A percentile compares a stretch with the other conserved stretches of the same genome.
Conservation (phyloP, 2,329 filamentous ascomycete species). For the Aspergillus latus region DNA sequence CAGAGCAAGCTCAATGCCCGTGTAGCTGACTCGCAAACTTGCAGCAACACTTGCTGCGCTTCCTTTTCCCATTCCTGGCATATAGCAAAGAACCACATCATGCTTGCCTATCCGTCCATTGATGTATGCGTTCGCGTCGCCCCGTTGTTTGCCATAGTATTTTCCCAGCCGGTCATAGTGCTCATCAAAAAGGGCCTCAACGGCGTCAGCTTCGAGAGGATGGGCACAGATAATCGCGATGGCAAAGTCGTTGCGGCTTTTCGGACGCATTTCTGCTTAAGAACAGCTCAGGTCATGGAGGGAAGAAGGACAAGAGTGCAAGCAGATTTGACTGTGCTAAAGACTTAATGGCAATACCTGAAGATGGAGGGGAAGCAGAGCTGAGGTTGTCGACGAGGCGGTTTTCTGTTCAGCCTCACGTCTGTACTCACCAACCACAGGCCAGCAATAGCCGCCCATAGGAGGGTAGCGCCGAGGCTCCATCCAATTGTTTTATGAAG, state of each 20-base stretch:
- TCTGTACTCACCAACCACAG: not conserved
- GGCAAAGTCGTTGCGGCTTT: not conserved
- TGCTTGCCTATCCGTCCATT: not conserved
- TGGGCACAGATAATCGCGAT: too few relatives aligned
- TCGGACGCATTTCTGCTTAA: not conserved
- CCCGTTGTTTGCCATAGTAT: not conserved
- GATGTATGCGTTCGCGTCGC: not conserved
- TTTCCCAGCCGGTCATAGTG: not conserved
- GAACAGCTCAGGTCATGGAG: not conserved
- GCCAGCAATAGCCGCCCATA: not conserved
- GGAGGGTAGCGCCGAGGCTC: not conserved
- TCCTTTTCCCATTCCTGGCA: not conserved
- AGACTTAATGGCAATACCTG: too few relatives aligned
- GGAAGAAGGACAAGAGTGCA: not conserved
- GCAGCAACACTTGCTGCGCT: too few relatives aligned
- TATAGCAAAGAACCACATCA: constrained; percentile 2
- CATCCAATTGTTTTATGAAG: too few relatives aligned
- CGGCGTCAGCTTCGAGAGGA: not conserved
- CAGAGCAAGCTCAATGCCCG: too few relatives aligned
- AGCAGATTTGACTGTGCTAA: not conserved
- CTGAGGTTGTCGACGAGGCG: not conserved
- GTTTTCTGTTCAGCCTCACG: not conserved
- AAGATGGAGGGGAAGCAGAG: not conserved
- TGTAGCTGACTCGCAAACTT: too few relatives aligned
- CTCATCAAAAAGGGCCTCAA: constrained; percentile 1